Evolutionary conservation across 2,329 filamentous ascomycete species (phyloP), one percentile per base, ranked within the genome.

Genomic region (Claviceps spartinae): DNA sequence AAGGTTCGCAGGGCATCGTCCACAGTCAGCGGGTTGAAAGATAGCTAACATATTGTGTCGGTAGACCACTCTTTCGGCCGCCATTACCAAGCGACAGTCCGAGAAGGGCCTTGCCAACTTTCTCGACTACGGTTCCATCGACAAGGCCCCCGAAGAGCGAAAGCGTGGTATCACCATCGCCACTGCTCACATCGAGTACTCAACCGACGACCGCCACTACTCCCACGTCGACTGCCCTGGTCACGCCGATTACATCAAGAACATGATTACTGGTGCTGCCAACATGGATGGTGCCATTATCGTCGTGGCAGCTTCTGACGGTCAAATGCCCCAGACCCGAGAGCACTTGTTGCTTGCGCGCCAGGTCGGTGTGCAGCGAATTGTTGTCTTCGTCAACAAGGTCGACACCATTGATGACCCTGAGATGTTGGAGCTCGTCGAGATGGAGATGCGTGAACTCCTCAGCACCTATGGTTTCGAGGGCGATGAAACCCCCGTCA

Each of bases 211-310:
- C 68, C 85, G 93, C 67, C 93, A 98, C 78, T 98, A 98, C 76
- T 93, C 93, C 65, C 93, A 98, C 81, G 93, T 98, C 77, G 93
- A 98, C 81, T 98, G 93, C 74, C 93, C 93, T 54, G 93, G 93
- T 74, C 93, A 98, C 85, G 93, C 93, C 73, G 93, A 98, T 88
- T 98, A 98, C 80, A 97, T 98, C 78, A 98, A 98, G 83, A 98
- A 98, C 85, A 98, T 98, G 93, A 98, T 98, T 72, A 98, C 93
- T 61, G 93, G 93, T 83, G 90, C 93, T 57, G 91, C 94, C 65
- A 95, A 89, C 78, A 98, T 98, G 93, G 93, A 98, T 65, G 93
- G 93, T 65, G 91, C 93, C 65, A 91, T 98, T 68, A 96, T 98
- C 65, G 93, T 98, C 60, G 94, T 98, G 63, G 94, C 94, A 62